A percentile compares a stretch with the other conserved stretches of the same genome.
phyloP scores from a whole-genome alignment of 169 alveolate species.

The Plasmodium vivax region DNA sequence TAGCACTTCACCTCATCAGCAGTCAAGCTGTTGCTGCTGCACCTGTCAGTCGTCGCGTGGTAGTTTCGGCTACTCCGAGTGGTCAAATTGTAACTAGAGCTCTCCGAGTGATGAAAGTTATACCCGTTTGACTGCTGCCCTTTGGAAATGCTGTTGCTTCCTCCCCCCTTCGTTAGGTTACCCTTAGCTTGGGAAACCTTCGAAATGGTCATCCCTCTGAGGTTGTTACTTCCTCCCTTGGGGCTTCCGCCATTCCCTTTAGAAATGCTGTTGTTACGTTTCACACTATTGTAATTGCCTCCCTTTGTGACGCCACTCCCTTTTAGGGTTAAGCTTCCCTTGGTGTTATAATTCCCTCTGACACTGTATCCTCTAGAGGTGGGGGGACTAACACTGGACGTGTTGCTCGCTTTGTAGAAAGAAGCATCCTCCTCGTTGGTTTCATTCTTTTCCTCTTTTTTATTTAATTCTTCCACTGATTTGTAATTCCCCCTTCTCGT shows the following conservation, averaged over 20 bases:
- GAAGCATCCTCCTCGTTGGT: background rate
- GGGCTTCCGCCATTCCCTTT: background rate
- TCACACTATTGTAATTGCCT: background rate
- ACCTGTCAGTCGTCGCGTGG: background rate
- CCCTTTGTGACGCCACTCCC: background rate
- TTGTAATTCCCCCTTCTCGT: slow-evolving; percentile 23
- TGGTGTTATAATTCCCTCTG: background rate
- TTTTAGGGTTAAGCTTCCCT: background rate
- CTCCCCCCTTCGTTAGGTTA: background rate
- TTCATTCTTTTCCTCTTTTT: background rate
- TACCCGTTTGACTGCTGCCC: background rate
- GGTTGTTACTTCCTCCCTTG: background rate
- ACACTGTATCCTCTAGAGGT: background rate
- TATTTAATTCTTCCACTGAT: background rate
- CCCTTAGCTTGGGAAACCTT: background rate
- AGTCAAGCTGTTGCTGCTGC: background rate
- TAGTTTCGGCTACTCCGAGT: background rate
- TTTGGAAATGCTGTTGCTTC: background rate
- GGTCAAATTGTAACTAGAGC: background rate
- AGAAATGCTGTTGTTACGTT: background rate
- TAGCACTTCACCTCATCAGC: background rate
- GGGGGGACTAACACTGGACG: background rate
- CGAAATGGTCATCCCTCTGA: background rate
- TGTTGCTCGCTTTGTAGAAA: background rate
- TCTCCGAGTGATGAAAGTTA: background rate